These are phyloP conservation scores for Aphanomyces stellatus DNA, from an alignment of 352 stramenopile genomes.

Conservation along the genomic window DNA sequence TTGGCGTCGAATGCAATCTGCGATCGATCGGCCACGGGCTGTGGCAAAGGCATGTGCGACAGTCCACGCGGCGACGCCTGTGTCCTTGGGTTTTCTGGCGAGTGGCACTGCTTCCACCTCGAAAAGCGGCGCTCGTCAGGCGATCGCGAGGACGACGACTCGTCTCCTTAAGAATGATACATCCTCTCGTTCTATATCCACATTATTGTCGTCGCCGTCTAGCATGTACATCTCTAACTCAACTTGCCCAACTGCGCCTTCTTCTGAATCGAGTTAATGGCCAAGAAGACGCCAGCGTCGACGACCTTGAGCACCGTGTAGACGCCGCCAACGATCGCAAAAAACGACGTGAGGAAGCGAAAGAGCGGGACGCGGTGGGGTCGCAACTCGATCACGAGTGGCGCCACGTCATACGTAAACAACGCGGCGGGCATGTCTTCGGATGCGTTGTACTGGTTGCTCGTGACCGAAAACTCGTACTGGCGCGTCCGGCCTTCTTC, in stretches of 20 bases:
- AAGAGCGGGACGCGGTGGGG: slow-evolving; percentile 71
- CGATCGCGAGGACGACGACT: no score
- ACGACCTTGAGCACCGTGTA: slow-evolving; percentile 81
- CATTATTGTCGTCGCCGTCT: neutral
- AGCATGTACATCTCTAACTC: slow-evolving; percentile 20
- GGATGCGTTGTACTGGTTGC: slow-evolving; percentile 61
- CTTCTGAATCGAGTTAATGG: slow-evolving; percentile 78
- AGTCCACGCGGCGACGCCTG: neutral
- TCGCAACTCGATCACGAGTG: slow-evolving; percentile 60
- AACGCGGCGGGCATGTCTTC: slow-evolving; percentile 49
- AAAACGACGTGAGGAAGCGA: slow-evolving; percentile 76
- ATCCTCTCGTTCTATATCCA: neutral
- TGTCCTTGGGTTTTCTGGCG: neutral
- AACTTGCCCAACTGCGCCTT: slow-evolving; percentile 78
- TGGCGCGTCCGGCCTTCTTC: slow-evolving; percentile 41
- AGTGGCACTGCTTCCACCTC: neutral
- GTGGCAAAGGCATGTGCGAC: neutral
- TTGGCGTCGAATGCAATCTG: neutral
- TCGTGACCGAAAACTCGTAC: slow-evolving; percentile 74
- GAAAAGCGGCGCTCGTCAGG: neutral
- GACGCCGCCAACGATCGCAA: slow-evolving; percentile 71
- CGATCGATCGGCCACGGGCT: neutral
- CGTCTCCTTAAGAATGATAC: neutral
- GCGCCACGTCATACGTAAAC: slow-evolving; percentile 78
- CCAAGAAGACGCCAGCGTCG: slow-evolving; percentile 69